Evolutionary conservation across 179 eudicot species (phyloP).

Genomic region (Vitellaria paradoxa): DNA sequence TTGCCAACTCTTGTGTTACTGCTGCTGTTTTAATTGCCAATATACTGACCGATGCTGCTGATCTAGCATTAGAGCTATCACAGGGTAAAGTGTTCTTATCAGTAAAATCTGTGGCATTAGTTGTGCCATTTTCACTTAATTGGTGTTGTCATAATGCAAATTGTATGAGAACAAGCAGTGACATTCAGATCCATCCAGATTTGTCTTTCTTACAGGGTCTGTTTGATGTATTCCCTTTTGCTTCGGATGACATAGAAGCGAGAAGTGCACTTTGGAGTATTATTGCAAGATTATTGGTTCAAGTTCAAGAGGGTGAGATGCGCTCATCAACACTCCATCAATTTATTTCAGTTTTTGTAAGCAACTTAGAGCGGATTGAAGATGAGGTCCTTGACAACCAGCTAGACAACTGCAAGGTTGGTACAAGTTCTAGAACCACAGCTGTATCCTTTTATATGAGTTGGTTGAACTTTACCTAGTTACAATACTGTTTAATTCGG

Average conservation of each 20-base stretch:
- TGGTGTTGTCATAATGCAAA: neutral
- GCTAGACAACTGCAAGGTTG: constrained; percentile 32
- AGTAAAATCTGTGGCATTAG: neutral
- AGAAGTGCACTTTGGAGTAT: constrained; percentile 86
- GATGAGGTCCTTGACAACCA: constrained; percentile 66
- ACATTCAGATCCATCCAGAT: constrained; percentile 49
- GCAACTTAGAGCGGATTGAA: constrained; percentile 66
- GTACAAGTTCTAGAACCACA: constrained; percentile 31
- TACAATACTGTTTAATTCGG: neutral
- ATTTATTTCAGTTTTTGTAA: constrained; percentile 46
- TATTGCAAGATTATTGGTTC: constrained; percentile 51
- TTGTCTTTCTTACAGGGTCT: constrained; percentile 67
- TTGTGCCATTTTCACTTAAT: constrained; percentile 2
- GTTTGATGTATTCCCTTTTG: constrained; percentile 69
- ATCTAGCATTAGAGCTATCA: constrained; percentile 55
- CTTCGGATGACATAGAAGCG: constrained; percentile 83
- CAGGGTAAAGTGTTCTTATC: constrained; percentile 49
- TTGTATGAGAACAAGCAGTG: constrained; percentile 12
- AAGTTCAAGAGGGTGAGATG: constrained; percentile 43
- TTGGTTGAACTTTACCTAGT: neutral
- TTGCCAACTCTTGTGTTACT: constrained; percentile 82
- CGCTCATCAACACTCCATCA: constrained; percentile 41
- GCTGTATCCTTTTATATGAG: constrained; percentile 66
- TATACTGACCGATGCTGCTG: constrained; percentile 65
- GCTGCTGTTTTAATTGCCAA: constrained; percentile 84